Evolutionary conservation across 2,329 filamentous ascomycete species (phyloP).

Genomic region (Colletotrichum sp.): DNA sequence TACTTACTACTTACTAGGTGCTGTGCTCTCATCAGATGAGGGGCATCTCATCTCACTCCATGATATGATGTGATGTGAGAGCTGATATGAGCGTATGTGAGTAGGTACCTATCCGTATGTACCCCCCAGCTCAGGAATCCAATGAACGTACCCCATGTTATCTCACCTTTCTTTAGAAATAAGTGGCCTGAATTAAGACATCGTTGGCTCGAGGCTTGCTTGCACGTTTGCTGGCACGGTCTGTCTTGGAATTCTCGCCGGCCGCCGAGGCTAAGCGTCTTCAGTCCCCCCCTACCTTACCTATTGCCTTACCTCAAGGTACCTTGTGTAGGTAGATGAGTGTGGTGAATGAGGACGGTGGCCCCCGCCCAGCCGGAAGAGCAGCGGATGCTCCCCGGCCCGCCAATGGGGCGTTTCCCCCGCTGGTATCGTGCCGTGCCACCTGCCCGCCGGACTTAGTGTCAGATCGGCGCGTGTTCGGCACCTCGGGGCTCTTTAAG

Average conservation of each 20-base stretch:
- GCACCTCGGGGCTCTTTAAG: not conserved
- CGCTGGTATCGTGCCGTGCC: not conserved
- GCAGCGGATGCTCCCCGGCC: not conserved
- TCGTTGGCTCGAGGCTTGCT: not conserved
- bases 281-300: not conserved
- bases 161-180: not conserved
- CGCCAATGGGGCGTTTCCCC: not conserved
- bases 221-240: not conserved
- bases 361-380: not conserved
- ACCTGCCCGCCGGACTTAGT: not conserved
- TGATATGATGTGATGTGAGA: not conserved
- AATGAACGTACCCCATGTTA: not conserved
- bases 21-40: not conserved
- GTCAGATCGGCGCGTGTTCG: not conserved
- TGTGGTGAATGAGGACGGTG: not conserved
- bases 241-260: not conserved
- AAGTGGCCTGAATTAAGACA: not conserved
- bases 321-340: not conserved
- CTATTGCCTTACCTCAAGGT: not conserved
- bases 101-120: not conserved
- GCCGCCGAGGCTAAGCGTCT: not conserved
- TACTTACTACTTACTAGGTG: not conserved
- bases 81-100: not conserved
- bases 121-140: not conserved
- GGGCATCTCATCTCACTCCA: not conserved